Conservation (phyloP, 768 basidiomycete genomes). For the Mycena indigotica region DNA sequence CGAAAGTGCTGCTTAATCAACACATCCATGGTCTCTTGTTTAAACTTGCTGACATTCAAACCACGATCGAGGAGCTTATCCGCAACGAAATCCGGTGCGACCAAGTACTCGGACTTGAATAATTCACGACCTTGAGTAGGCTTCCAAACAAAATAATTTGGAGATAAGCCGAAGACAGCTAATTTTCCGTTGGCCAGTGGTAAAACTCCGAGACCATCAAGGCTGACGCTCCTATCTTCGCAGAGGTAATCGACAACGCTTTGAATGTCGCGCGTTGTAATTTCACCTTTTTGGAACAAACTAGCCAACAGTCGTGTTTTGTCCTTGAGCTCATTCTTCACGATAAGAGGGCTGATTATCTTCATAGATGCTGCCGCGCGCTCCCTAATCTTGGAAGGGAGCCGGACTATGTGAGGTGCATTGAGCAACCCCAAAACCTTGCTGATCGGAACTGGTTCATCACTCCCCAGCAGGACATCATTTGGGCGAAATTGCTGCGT, state of each 20-base stretch:
- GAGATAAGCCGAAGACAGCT: conserved; percentile 26
- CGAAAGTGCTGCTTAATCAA: conserved; percentile 22
- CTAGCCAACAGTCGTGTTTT: conserved; percentile 9
- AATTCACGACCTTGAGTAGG: conserved; percentile 19
- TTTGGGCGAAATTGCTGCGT: conserved; percentile 16
- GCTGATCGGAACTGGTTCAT: conserved; percentile 25
- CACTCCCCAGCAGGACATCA: conserved; percentile 25
- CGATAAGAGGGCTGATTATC: conserved; percentile 27
- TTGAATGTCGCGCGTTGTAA: conserved; percentile 26
- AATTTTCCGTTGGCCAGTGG: conserved; percentile 39
- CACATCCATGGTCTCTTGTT: conserved; percentile 14
- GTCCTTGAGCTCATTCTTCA: conserved; percentile 29
- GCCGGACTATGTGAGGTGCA: conserved; percentile 24
- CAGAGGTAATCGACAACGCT: conserved; percentile 31
- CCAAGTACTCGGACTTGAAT: conserved; percentile 30
- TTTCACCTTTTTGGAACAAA: conserved; percentile 13
- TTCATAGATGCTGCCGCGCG: conserved; percentile 24
- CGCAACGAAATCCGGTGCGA: conserved; percentile 30
- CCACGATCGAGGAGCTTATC: conserved; percentile 22
- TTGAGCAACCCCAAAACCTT: conserved; percentile 26
- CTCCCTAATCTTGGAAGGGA: conserved; percentile 24
- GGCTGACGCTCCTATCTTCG: conserved; percentile 11
- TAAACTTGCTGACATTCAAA: conserved; percentile 31
- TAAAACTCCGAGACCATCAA: conserved; percentile 37
- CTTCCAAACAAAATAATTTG: conserved; percentile 31